Evolutionary conservation across 73 alveolate species (phyloP).

Genomic region (Diophrys appendiculata): DNA sequence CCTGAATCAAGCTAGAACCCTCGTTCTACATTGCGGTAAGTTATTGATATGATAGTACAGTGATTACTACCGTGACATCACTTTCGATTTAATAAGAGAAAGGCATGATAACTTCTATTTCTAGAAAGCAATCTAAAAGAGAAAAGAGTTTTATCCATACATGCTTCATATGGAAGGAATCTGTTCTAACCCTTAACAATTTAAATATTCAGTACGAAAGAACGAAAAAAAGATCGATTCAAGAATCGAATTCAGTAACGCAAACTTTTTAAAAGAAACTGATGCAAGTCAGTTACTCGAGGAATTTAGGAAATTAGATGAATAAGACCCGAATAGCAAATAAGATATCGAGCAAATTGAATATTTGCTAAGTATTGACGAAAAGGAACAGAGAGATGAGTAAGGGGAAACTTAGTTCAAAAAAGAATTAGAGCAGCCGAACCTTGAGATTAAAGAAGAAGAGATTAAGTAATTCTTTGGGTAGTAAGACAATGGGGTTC

Average conservation of each 20-base stretch:
- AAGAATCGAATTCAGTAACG: neutral
- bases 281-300: neutral
- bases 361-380: neutral
- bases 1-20: too few relatives aligned
- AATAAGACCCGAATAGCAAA: neutral
- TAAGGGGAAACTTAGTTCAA: neutral
- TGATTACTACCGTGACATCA: conserved; percentile 35
- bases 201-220: neutral
- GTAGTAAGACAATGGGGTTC: too few relatives aligned
- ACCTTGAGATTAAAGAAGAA: too few relatives aligned
- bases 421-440: too few relatives aligned
- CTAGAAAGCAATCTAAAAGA: conserved; percentile 35
- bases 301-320: neutral
- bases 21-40: too few relatives aligned
- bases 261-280: neutral
- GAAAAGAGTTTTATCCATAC: conserved; percentile 17
- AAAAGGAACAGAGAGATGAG: neutral
- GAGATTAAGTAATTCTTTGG: too few relatives aligned
- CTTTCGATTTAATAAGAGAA: conserved; percentile 39
- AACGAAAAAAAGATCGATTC: neutral
- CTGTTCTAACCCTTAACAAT: neutral
- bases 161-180: neutral
- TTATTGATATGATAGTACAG: conserved; percentile 14
- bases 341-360: neutral
- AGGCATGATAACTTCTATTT: conserved; percentile 52